These are phyloP conservation scores for Fraxinus floribunda DNA, from an alignment of 305 asterid genomes.

Conservation along the genomic window DNA sequence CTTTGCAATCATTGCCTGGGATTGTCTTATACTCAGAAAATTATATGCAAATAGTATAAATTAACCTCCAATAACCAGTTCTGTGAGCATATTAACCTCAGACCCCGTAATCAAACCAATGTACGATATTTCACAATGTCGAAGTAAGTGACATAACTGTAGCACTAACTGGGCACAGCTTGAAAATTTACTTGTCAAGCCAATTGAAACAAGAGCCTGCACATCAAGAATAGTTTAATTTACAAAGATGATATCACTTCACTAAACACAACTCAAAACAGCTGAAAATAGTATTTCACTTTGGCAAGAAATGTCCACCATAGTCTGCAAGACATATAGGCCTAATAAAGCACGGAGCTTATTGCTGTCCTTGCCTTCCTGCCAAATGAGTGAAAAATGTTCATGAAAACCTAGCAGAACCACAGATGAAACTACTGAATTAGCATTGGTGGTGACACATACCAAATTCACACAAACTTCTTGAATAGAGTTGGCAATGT, in stretches of 20 bases:
- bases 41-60: conserved; percentile 16
- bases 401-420: conserved; percentile 17
- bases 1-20: too few relatives aligned
- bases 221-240: conserved; percentile 29
- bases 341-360: conserved; percentile 68
- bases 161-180: conserved; percentile 49
- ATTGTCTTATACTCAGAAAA: too few relatives aligned
- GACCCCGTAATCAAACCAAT: conserved; percentile 59
- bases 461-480: conserved; percentile 61
- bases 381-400: conserved; percentile 27
- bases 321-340: conserved; percentile 73
- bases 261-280: conserved; percentile 21
- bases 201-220: conserved; percentile 74
- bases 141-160: conserved; percentile 60
- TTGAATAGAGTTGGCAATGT: conserved; percentile 64
- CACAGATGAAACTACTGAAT: conserved; percentile 18
- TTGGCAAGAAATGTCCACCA: conserved; percentile 56
- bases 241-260: conserved; percentile 25
- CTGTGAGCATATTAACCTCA: conserved; percentile 46
- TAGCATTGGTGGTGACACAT: conserved; percentile 29
- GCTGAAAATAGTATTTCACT: conserved; percentile 34
- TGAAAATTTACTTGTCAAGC: conserved; percentile 38
- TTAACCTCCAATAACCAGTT: conserved; percentile 53
- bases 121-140: conserved; percentile 62
- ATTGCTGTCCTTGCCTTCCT: conserved; percentile 58